These are phyloP conservation scores for Exobasidium cylindrosporum DNA, from an alignment of 1,284 basidiomycete species.

Conservation along the genomic window DNA sequence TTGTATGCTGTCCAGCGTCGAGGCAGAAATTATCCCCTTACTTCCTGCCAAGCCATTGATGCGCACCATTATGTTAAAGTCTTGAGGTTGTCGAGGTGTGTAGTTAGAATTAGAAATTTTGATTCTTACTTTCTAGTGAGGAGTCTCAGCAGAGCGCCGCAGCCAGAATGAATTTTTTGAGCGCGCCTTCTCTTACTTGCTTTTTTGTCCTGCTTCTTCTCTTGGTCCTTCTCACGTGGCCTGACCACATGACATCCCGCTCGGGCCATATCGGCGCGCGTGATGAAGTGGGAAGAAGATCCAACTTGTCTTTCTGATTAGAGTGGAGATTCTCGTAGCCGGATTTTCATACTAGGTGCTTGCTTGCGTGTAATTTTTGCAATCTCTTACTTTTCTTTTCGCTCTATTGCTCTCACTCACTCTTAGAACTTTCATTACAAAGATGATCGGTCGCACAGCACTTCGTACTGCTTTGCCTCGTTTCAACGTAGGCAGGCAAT, in stretches of 20 bases:
- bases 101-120: no score
- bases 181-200: no score
- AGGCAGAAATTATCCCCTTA: no score
- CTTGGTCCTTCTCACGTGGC: background rate
- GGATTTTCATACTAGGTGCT: no score
- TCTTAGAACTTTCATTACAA: slow-evolving; percentile 2
- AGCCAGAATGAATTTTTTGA: no score
- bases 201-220: background rate
- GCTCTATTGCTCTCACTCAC: slow-evolving; percentile 1
- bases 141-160: no score
- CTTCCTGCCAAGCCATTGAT: slow-evolving; percentile 26
- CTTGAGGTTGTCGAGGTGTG: slow-evolving; percentile 1
- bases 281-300: background rate
- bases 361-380: no score
- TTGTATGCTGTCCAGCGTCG: no score
- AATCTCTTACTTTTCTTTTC: slow-evolving; percentile 18
- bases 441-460: slow-evolving; percentile 43
- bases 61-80: slow-evolving; percentile 40
- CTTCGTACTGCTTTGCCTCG: slow-evolving; percentile 30
- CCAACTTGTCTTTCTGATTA: slow-evolving; percentile 7
- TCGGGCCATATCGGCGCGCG: background rate
- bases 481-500: slow-evolving; percentile 60
- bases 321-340: no score
- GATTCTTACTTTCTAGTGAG: no score
- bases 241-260: background rate